Evolutionary conservation across 2,329 filamentous ascomycete genomes (phyloP).

Genomic region (Juglanconis oblonga): DNA sequence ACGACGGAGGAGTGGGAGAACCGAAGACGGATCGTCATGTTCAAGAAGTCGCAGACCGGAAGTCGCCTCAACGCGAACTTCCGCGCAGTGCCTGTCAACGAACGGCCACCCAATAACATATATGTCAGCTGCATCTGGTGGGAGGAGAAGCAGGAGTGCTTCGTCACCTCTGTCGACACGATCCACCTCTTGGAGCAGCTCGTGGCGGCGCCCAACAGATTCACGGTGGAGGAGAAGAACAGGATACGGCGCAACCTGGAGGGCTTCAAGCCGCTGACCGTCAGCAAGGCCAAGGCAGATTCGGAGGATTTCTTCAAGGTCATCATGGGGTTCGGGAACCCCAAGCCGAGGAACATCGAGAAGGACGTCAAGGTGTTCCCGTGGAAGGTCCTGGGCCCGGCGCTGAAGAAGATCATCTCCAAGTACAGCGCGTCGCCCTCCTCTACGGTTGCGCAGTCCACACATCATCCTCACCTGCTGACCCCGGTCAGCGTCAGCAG

Average conservation of each 20-base stretch:
- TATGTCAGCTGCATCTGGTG: conserved; percentile 98
- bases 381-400: conserved; percentile 84
- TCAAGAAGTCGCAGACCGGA: conserved; percentile 77
- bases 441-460: conserved; percentile 20
- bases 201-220: conserved; percentile 70
- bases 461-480: conserved; percentile 32
- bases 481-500: conserved; percentile 35
- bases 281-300: conserved; percentile 88
- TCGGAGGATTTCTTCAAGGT: conserved; percentile 98
- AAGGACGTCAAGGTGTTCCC: conserved; percentile 99
- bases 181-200: conserved; percentile 92
- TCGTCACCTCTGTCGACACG: conserved; percentile 93
- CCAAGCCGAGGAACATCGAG: conserved; percentile 96
- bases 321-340: conserved; percentile 95
- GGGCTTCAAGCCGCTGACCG: conserved; percentile 86
- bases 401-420: conserved; percentile 95
- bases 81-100: conserved; percentile 72
- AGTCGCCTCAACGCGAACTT: conserved; percentile 81
- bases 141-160: conserved; percentile 87
- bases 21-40: conserved; percentile 82
- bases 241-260: conserved; percentile 93
- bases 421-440: conserved; percentile 69
- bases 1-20: conserved; percentile 74
- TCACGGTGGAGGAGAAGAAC: conserved; percentile 98
- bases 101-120: conserved; percentile 78